These are phyloP conservation scores for Pyrus betulifolia DNA, from an alignment of 306 rosid species.

Conservation along the genomic window DNA sequence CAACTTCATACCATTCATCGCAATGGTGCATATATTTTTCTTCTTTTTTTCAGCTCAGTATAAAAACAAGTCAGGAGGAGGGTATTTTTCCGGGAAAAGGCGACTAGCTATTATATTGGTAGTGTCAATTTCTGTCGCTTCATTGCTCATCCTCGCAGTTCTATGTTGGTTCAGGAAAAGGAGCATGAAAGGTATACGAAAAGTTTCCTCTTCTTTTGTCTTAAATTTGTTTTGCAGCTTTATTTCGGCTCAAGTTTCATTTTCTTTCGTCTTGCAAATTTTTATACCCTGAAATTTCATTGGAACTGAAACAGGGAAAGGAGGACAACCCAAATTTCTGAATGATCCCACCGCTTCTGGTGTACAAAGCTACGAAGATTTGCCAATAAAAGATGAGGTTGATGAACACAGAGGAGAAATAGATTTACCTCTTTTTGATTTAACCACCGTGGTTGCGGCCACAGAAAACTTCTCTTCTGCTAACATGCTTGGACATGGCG, in stretches of 20 bases:
- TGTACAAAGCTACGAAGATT: slow-evolving; percentile 2
- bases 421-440: slow-evolving; percentile 35
- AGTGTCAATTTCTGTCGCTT: too few species aligned
- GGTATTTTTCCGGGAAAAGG: too few species aligned
- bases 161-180: too few species aligned
- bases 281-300: not conserved
- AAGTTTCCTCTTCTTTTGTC: not conserved
- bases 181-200: too few species aligned
- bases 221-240: not conserved
- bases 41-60: too few species aligned
- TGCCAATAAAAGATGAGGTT: not conserved
- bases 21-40: too few species aligned
- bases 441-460: slow-evolving; percentile 37
- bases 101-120: too few species aligned
- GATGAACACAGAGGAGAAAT: slow-evolving; percentile 15
- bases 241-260: too few species aligned
- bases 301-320: not conserved
- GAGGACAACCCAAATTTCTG: not conserved
- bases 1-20: too few species aligned
- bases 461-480: slow-evolving; percentile 39
- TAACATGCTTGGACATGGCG: slow-evolving; percentile 64
- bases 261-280: too few species aligned
- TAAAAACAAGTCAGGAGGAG: too few species aligned
- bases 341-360: not conserved
- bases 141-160: too few species aligned